These are phyloP conservation scores for Brassica juncea DNA, from an alignment of 345 rosid genomes.

Conservation along the genomic window DNA sequence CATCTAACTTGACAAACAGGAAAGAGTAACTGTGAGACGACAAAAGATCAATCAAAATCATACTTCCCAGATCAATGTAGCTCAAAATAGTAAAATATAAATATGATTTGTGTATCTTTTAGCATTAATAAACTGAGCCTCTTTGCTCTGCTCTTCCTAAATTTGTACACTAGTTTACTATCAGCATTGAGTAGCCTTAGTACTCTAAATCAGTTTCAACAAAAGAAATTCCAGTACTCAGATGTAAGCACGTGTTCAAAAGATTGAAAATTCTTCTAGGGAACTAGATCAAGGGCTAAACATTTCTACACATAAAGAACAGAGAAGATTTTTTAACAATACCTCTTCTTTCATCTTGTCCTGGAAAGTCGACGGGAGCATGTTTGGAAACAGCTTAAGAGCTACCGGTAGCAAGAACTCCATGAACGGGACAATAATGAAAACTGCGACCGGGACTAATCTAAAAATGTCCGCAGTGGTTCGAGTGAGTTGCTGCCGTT, in stretches of 20 bases:
- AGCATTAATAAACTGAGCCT: not conserved
- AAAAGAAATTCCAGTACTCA: not conserved
- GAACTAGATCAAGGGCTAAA: conserved; percentile 12
- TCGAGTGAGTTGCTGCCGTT: conserved; percentile 76
- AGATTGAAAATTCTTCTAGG: not conserved
- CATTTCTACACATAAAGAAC: not conserved
- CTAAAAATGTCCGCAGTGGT: conserved; percentile 87
- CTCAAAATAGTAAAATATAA: not conserved
- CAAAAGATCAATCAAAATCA: not conserved
- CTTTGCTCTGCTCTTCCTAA: conserved; percentile 10
- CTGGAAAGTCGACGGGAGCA: conserved; percentile 98
- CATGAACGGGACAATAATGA: conserved; percentile 94
- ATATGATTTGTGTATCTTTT: conserved; percentile 1
- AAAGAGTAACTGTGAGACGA: not conserved
- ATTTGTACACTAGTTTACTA: not conserved
- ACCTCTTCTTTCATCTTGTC: conserved; percentile 99
- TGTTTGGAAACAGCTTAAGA: conserved; percentile 84
- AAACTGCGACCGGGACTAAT: conserved; percentile 82
- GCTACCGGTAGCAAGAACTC: conserved; percentile 94
- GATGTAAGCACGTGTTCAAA: not conserved
- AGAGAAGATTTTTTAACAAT: conserved; percentile 15
- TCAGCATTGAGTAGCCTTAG: not conserved
- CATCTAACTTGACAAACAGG: conserved; percentile 4
- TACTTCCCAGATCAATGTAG: conserved; percentile 2
- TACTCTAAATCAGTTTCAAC: not conserved